These are phyloP conservation scores for Pyricularia grisea DNA, from an alignment of 2,329 filamentous ascomycete genomes.

Conservation along the genomic window DNA sequence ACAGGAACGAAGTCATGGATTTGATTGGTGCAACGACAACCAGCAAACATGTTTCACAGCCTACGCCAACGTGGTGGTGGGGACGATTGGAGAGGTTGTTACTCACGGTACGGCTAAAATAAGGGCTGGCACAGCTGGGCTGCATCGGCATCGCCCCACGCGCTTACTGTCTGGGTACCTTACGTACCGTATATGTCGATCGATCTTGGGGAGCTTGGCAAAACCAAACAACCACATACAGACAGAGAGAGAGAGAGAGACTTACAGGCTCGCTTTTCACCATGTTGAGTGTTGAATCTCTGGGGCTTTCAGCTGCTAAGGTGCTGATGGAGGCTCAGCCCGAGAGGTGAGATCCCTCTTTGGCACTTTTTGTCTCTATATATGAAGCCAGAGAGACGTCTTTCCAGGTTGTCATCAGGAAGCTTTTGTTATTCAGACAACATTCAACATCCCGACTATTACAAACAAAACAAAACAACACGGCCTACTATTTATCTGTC, in stretches of 20 bases:
- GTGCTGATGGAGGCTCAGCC: not conserved
- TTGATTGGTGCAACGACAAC: not conserved
- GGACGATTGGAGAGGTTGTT: not conserved
- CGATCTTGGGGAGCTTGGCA: not conserved
- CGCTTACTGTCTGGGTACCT: not conserved
- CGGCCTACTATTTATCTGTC: too few relatives aligned
- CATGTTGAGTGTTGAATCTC: not conserved
- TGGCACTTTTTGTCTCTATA: not conserved
- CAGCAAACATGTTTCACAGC: not conserved
- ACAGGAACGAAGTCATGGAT: not conserved
- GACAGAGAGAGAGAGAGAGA: not conserved
- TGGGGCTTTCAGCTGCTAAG: not conserved
- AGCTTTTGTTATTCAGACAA: not conserved
- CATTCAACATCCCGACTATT: not conserved
- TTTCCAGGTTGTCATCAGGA: not conserved
- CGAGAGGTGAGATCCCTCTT: not conserved
- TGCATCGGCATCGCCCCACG: not conserved
- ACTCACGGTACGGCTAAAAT: not conserved
- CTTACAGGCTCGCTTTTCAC: not conserved
- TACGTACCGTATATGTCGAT: not conserved
- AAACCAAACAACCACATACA: not conserved
- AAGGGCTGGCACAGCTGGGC: not conserved
- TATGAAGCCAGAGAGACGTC: not conserved
- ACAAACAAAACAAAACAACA: not conserved
- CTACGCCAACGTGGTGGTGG: not conserved